phyloP scores from a whole-genome alignment of 1,139 yeast genomes.

The Blastobotrys indianensis region DNA sequence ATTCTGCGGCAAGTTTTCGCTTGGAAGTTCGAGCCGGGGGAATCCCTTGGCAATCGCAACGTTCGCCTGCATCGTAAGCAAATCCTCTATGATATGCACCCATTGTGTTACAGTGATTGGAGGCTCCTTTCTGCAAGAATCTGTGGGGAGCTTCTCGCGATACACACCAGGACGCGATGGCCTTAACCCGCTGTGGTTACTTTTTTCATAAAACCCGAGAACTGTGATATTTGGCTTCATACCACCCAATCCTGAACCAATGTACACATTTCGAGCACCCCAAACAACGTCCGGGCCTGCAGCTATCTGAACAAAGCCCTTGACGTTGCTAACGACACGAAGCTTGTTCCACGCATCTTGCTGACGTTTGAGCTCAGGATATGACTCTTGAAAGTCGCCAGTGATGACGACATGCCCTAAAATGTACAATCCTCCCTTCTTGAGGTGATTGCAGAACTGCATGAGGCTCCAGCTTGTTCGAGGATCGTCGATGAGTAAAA shows the following conservation, averaged over 20 bases:
- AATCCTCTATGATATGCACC: slow-evolving; percentile 89
- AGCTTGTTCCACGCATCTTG: slow-evolving; percentile 77
- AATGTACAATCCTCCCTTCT: slow-evolving; percentile 89
- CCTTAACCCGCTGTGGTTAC: slow-evolving; percentile 15
- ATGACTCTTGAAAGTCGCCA: slow-evolving; percentile 52
- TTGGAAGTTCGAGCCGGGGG: slow-evolving; percentile 53
- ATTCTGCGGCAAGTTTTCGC: slow-evolving; percentile 5
- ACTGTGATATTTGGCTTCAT: slow-evolving; percentile 96
- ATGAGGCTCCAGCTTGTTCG: slow-evolving; percentile 86
- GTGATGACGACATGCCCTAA: slow-evolving; percentile 80
- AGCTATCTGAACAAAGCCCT: slow-evolving; percentile 91
- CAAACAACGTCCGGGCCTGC: slow-evolving; percentile 83
- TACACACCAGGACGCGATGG: not conserved
- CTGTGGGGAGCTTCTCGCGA: slow-evolving; percentile 60
- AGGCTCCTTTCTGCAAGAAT: slow-evolving; percentile 63
- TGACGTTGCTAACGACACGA: slow-evolving; percentile 68
- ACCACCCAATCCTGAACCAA: slow-evolving; percentile 94
- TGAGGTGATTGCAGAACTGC: slow-evolving; percentile 88
- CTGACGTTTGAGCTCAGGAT: slow-evolving; percentile 63
- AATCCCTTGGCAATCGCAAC: slow-evolving; percentile 93
- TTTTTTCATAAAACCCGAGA: slow-evolving; percentile 71
- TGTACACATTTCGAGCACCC: slow-evolving; percentile 91
- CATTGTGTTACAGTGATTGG: slow-evolving; percentile 72
- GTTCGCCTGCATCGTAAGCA: slow-evolving; percentile 86
- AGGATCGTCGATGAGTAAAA: slow-evolving; percentile 84